phyloP scores from a whole-genome alignment of 2,329 filamentous ascomycete species.

The Botrytis pseudocinerea region DNA sequence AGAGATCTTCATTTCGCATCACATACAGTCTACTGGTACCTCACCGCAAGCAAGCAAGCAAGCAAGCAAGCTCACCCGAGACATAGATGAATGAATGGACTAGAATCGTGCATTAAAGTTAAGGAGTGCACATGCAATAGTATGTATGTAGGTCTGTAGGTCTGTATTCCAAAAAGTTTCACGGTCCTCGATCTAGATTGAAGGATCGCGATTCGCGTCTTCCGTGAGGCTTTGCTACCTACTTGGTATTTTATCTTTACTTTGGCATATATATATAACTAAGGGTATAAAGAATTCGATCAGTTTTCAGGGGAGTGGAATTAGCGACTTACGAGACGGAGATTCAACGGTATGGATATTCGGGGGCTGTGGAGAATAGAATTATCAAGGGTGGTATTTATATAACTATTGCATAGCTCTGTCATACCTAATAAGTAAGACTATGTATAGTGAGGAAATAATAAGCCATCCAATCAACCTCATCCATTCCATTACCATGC shows the following conservation, averaged over 20 bases:
- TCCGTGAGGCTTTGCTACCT: not conserved
- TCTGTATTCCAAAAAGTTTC: not conserved
- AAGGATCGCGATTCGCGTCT: not conserved
- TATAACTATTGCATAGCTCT: not conserved
- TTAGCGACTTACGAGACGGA: not conserved
- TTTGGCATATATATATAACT: too few relatives aligned
- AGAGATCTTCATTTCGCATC: not conserved
- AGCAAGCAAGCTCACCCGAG: not conserved
- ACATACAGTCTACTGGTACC: not conserved
- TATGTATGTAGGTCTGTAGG: not conserved
- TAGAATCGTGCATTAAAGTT: not conserved
- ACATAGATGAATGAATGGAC: not conserved
- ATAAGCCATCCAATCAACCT: not conserved
- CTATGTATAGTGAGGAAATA: not conserved
- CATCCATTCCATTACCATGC: not conserved
- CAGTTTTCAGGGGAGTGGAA: not conserved
- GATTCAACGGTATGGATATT: not conserved
- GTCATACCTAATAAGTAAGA: not conserved
- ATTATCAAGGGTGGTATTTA: not conserved
- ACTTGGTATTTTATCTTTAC: not conserved
- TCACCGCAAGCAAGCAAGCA: not conserved
- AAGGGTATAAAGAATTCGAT: not conserved
- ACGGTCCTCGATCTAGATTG: not conserved
- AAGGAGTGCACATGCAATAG: not conserved
- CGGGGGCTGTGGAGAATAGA: too few relatives aligned